Conservation (phyloP, 306 rosid species). For the Begonia fuchsioides region DNA sequence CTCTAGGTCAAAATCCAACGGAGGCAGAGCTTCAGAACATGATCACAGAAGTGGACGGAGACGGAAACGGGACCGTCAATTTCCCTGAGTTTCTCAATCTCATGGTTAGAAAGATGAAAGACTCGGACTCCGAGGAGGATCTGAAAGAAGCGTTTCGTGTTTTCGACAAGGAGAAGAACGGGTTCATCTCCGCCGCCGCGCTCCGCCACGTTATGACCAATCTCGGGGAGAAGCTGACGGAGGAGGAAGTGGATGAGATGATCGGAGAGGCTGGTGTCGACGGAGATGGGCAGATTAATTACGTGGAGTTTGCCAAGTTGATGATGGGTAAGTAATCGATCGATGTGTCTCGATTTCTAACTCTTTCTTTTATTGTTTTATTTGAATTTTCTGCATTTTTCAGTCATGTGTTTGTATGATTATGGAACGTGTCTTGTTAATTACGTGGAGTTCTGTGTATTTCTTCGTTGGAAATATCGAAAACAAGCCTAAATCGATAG, state of each 20-base stretch:
- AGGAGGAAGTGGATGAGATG: constrained; percentile 86
- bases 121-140: constrained; percentile 81
- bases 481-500: too few relatives aligned
- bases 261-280: constrained; percentile 82
- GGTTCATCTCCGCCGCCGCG: constrained; percentile 85
- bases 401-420: too few relatives aligned
- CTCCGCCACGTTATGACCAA: constrained; percentile 90
- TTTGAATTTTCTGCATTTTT: too few relatives aligned
- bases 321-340: constrained; percentile 84
- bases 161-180: constrained; percentile 81
- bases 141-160: constrained; percentile 80
- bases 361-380: too few relatives aligned
- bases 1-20: constrained; percentile 82
- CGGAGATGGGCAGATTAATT: constrained; percentile 87
- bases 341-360: too few relatives aligned
- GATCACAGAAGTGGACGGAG: constrained; percentile 82
- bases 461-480: too few relatives aligned
- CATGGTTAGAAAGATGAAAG: constrained; percentile 90
- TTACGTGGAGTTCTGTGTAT: too few relatives aligned
- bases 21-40: constrained; percentile 92
- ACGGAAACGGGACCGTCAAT: constrained; percentile 73
- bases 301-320: constrained; percentile 72
- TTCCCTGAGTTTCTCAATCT: constrained; percentile 80
- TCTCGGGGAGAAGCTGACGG: constrained; percentile 81
- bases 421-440: too few relatives aligned